Conservation (phyloP, 345 rosid species). For the Moringa oleifera region DNA sequence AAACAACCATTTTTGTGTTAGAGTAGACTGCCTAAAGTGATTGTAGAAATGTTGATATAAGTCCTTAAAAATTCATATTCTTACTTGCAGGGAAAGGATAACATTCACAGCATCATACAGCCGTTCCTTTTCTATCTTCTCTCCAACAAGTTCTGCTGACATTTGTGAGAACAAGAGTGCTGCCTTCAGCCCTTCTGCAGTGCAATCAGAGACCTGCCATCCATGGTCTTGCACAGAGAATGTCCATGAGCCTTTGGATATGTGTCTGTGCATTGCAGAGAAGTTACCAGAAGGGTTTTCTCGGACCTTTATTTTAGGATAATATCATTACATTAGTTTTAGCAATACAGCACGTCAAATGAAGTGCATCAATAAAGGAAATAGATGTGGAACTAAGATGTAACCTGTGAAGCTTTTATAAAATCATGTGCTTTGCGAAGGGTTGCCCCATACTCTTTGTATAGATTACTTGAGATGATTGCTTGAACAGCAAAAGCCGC, state of each 20-base stretch:
- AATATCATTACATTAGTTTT: no score
- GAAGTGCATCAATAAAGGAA: background rate
- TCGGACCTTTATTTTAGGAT: slow-evolving; percentile 27
- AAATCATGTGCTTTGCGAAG: slow-evolving; percentile 51
- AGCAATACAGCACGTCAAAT: no score
- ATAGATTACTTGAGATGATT: slow-evolving; percentile 37
- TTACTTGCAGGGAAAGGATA: slow-evolving; percentile 44
- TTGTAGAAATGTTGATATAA: no score
- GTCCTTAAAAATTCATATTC: no score
- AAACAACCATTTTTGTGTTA: no score
- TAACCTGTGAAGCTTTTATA: slow-evolving; percentile 58
- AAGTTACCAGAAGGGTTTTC: slow-evolving; percentile 58
- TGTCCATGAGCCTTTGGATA: slow-evolving; percentile 63
- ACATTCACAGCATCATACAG: slow-evolving; percentile 42
- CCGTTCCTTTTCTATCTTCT: slow-evolving; percentile 25
- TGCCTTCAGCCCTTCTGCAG: slow-evolving; percentile 66
- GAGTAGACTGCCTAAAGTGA: no score
- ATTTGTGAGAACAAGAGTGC: slow-evolving; percentile 40
- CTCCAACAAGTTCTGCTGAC: slow-evolving; percentile 32
- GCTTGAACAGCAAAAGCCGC: slow-evolving; percentile 58
- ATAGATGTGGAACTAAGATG: background rate
- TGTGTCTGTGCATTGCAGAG: slow-evolving; percentile 56
- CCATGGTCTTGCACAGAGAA: slow-evolving; percentile 63
- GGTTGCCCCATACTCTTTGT: slow-evolving; percentile 36
- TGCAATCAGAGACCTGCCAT: slow-evolving; percentile 74